Percentiles rank a stretch among this genome's conserved stretches.
These are phyloP conservation scores for Phylloporus arenicola DNA, from an alignment of 768 basidiomycete genomes.

Conservation along the genomic window DNA sequence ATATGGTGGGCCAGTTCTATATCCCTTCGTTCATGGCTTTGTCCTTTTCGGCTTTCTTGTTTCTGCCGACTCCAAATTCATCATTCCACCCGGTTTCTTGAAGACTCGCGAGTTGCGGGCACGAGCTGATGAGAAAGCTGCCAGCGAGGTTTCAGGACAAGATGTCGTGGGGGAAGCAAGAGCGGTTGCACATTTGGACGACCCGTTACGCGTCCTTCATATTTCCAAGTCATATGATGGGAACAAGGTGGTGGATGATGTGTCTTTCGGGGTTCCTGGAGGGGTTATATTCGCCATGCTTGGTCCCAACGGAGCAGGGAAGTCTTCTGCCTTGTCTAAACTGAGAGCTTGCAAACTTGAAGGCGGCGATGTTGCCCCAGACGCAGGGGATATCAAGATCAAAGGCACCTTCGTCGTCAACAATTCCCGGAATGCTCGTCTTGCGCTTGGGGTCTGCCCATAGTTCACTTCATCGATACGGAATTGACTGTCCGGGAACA, in stretches of 20 bases:
- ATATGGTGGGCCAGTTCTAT: constrained; percentile 72
- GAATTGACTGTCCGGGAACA: constrained; percentile 78
- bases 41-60: constrained; percentile 60
- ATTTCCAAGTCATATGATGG: constrained; percentile 57
- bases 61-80: constrained; percentile 66
- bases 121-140: constrained; percentile 9
- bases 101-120: constrained; percentile 13
- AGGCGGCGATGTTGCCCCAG: constrained; percentile 68
- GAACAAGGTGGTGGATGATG: constrained; percentile 64
- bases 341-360: not conserved
- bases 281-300: constrained; percentile 68
- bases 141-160: constrained; percentile 25
- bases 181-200: constrained; percentile 42
- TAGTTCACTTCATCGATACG: constrained; percentile 77
- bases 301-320: constrained; percentile 81
- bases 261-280: constrained; percentile 58
- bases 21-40: constrained; percentile 58
- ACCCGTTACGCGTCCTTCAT: constrained; percentile 57
- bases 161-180: constrained; percentile 57
- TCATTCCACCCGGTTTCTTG: constrained; percentile 38
- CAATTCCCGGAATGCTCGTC: constrained; percentile 58
- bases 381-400: constrained; percentile 64
- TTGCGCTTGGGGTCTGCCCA: constrained; percentile 74
- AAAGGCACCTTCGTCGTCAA: constrained; percentile 59
- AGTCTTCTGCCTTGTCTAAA: constrained; percentile 36